Evolutionary conservation across 192 early-diverging fungal genomes (phyloP).

Genomic region (Backusella psychrophila): DNA sequence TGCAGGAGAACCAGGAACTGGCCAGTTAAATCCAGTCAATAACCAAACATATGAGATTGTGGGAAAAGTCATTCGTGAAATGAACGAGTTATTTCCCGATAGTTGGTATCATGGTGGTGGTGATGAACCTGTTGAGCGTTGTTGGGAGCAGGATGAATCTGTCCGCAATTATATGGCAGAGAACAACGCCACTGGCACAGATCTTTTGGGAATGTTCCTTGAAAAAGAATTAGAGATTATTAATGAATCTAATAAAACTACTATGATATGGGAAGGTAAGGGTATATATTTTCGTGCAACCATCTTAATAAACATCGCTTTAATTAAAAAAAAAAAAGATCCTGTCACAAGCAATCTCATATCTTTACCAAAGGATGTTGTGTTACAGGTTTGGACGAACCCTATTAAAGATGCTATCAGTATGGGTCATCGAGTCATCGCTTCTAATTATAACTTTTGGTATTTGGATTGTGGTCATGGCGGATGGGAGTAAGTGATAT

Average conservation of each 20-base stretch:
- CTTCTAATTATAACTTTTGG: slow-evolving; percentile 62
- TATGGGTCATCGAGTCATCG: slow-evolving; percentile 63
- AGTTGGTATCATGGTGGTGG: slow-evolving; percentile 70
- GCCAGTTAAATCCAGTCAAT: slow-evolving; percentile 76
- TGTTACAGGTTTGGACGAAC: slow-evolving; percentile 74
- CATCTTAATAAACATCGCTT: background rate
- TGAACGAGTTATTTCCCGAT: slow-evolving; percentile 68
- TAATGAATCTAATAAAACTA: slow-evolving; percentile 40
- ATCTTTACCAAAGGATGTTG: slow-evolving; percentile 49
- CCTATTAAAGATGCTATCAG: slow-evolving; percentile 55
- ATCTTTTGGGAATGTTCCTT: slow-evolving; percentile 43
- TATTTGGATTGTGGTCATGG: slow-evolving; percentile 83
- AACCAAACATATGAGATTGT: slow-evolving; percentile 64
- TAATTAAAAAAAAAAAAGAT: slow-evolving; percentile 34
- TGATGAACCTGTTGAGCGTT: slow-evolving; percentile 73
- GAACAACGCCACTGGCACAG: slow-evolving; percentile 23
- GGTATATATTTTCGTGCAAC: background rate
- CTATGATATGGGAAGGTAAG: slow-evolving; percentile 80
- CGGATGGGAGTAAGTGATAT: slow-evolving; percentile 53
- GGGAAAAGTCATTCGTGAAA: slow-evolving; percentile 61
- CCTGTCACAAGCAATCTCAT: slow-evolving; percentile 47
- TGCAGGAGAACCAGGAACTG: slow-evolving; percentile 73
- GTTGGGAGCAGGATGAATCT: slow-evolving; percentile 53
- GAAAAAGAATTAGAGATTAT: slow-evolving; percentile 43
- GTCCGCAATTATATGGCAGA: slow-evolving; percentile 31